A percentile compares a stretch with the other conserved stretches of the same genome.
phyloP scores from a whole-genome alignment of 2,329 filamentous ascomycete genomes.

The Claviceps humidiphila region DNA sequence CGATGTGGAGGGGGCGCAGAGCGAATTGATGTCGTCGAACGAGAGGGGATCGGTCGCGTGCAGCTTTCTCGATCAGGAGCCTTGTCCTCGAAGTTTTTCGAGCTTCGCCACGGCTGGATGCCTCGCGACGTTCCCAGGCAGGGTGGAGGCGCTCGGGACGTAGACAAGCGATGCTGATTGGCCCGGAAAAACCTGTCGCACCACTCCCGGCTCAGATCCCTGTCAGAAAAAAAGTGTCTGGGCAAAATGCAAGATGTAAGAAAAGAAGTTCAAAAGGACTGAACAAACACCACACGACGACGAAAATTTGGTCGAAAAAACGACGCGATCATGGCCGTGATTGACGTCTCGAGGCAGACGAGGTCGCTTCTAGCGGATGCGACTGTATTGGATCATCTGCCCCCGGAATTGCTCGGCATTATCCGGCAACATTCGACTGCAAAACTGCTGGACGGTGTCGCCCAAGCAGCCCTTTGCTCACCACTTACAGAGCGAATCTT shows the following conservation, averaged over 20 bases:
- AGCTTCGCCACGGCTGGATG: slow-evolving; percentile 14
- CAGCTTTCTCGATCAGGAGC: slow-evolving; percentile 10
- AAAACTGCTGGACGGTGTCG: slow-evolving; percentile 58
- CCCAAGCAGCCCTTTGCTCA: slow-evolving; percentile 55
- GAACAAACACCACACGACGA: slow-evolving; percentile 13
- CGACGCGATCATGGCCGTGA: slow-evolving; percentile 36
- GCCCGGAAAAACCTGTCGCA: slow-evolving; percentile 23
- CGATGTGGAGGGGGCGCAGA: slow-evolving; percentile 13
- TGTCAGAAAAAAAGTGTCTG: slow-evolving; percentile 19
- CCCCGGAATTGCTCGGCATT: slow-evolving; percentile 54
- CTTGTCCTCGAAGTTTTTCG: slow-evolving; percentile 28
- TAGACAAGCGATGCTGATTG: slow-evolving; percentile 15
- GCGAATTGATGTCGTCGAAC: slow-evolving; percentile 1
- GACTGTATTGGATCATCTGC: slow-evolving; percentile 45
- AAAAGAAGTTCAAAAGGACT: not conserved
- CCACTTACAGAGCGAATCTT: slow-evolving; percentile 62
- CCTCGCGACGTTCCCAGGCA: not conserved
- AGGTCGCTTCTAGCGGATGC: slow-evolving; percentile 42
- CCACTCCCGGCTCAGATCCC: slow-evolving; percentile 17
- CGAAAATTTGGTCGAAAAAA: slow-evolving; percentile 14
- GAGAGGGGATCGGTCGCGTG: slow-evolving; percentile 8
- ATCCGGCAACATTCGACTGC: slow-evolving; percentile 50
- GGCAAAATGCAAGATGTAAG: not conserved
- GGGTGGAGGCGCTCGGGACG: not conserved
- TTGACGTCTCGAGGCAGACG: slow-evolving; percentile 42